Percentiles rank a stretch among this genome's conserved stretches.
These are phyloP conservation scores for Suhomyces yuchorum DNA, from an alignment of 1,139 yeast species.

Conservation along the genomic window DNA sequence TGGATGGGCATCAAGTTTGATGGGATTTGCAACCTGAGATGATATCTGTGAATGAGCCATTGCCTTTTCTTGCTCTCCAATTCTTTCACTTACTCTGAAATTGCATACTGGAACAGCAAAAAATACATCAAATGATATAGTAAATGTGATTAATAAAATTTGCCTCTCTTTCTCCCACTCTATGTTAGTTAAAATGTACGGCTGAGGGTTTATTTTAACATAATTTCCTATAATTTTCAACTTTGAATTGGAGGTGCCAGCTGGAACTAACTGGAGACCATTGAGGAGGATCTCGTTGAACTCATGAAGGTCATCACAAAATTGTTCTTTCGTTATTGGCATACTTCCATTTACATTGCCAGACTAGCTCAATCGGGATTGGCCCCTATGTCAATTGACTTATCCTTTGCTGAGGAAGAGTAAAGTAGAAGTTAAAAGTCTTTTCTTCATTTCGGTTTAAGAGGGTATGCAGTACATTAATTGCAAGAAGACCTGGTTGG, in stretches of 20 bases:
- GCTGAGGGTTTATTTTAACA: neutral
- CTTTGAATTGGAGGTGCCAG: neutral
- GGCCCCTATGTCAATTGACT: neutral
- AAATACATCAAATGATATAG: conserved; percentile 33
- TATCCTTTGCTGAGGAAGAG: neutral
- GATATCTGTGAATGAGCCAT: neutral
- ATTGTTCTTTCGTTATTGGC: neutral
- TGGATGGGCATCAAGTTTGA: conserved; percentile 27
- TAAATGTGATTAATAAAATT: conserved; percentile 20
- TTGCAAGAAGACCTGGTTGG: too few relatives aligned
- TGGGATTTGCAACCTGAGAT: neutral
- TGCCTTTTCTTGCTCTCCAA: conserved; percentile 2
- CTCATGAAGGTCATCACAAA: neutral
- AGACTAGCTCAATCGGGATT: neutral
- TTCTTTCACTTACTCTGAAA: conserved; percentile 20
- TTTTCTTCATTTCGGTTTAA: neutral
- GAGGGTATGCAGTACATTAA: neutral
- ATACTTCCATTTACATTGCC: neutral
- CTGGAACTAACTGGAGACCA: neutral
- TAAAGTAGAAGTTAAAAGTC: neutral
- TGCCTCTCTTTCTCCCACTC: neutral
- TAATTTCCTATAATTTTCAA: neutral
- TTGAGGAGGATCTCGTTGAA: neutral
- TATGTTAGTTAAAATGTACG: conserved; percentile 4
- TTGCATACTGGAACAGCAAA: conserved; percentile 38